phyloP scores from a whole-genome alignment of 2,329 filamentous ascomycete genomes.

The Fusarium succisae region DNA sequence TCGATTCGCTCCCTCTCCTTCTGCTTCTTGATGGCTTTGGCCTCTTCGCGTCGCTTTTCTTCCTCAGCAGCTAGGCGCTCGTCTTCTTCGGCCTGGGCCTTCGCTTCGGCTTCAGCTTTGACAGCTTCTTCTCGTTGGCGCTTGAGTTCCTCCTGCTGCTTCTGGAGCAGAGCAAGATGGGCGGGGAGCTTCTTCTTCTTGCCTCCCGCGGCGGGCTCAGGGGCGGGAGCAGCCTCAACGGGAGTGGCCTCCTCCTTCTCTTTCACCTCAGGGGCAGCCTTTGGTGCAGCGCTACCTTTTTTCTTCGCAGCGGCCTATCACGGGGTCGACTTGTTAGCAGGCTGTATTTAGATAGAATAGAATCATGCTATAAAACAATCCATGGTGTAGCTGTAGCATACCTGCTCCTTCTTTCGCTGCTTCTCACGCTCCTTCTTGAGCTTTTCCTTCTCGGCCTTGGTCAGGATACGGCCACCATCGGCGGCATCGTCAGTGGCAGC shows the following conservation, averaged over 20 bases:
- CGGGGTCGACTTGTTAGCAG: slow-evolving; percentile 14
- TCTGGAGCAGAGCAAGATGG: slow-evolving; percentile 77
- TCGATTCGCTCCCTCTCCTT: slow-evolving; percentile 88
- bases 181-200: slow-evolving; percentile 92
- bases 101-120: slow-evolving; percentile 69
- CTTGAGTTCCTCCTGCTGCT: slow-evolving; percentile 82
- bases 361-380: background rate
- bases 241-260: slow-evolving; percentile 65
- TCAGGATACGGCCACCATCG: slow-evolving; percentile 77
- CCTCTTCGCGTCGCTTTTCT: slow-evolving; percentile 74
- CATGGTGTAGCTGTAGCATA: slow-evolving; percentile 48
- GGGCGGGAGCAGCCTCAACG: slow-evolving; percentile 29
- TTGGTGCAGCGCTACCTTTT: slow-evolving; percentile 62
- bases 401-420: slow-evolving; percentile 98
- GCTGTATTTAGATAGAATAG: background rate
- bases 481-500: slow-evolving; percentile 64
- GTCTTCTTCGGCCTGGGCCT: slow-evolving; percentile 71
- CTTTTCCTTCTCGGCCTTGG: slow-evolving; percentile 98
- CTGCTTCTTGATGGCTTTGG: slow-evolving; percentile 81
- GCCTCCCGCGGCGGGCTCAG: slow-evolving; percentile 56
- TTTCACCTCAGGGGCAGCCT: slow-evolving; percentile 67
- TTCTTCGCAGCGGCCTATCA: slow-evolving; percentile 77
- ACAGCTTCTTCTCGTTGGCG: slow-evolving; percentile 73
- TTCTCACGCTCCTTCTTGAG: slow-evolving; percentile 98
- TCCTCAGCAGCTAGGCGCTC: slow-evolving; percentile 74